Conservation (phyloP, 1,284 basidiomycete genomes). For the Ganoderma resinaceum region DNA sequence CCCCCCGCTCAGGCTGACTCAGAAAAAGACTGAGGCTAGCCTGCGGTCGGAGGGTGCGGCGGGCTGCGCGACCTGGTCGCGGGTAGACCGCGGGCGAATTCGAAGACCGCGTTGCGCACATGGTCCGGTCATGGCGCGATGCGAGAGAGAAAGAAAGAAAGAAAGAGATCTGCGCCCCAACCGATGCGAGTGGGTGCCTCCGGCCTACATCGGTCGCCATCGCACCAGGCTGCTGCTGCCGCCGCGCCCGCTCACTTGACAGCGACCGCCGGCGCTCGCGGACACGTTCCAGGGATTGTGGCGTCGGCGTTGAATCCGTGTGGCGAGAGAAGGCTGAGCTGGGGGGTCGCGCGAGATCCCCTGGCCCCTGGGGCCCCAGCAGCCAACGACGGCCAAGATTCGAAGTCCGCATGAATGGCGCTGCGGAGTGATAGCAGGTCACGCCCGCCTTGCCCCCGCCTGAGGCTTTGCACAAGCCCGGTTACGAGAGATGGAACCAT, state of each 20-base stretch:
- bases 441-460: not conserved
- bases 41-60: not conserved
- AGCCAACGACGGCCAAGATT: conserved; percentile 1
- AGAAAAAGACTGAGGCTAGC: not conserved
- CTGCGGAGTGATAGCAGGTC: not conserved
- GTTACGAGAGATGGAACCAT: conserved; percentile 2
- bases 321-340: not conserved
- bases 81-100: conserved; percentile 5
- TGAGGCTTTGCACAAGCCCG: not conserved
- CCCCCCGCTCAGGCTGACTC: not conserved
- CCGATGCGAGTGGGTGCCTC: not conserved
- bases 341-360: too few relatives aligned
- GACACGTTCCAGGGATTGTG: conserved; percentile 7
- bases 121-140: not conserved
- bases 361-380: too few relatives aligned
- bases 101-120: conserved; percentile 4
- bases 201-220: not conserved
- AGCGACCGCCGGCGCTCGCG: not conserved
- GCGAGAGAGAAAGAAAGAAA: not conserved
- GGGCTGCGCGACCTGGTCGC: not conserved
- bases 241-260: too few relatives aligned
- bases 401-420: conserved; percentile 3
- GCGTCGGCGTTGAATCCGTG: not conserved
- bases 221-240: not conserved
- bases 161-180: not conserved